These are phyloP conservation scores for Wickerhamiella hasegawae DNA, from an alignment of 805 yeast species.

Conservation along the genomic window DNA sequence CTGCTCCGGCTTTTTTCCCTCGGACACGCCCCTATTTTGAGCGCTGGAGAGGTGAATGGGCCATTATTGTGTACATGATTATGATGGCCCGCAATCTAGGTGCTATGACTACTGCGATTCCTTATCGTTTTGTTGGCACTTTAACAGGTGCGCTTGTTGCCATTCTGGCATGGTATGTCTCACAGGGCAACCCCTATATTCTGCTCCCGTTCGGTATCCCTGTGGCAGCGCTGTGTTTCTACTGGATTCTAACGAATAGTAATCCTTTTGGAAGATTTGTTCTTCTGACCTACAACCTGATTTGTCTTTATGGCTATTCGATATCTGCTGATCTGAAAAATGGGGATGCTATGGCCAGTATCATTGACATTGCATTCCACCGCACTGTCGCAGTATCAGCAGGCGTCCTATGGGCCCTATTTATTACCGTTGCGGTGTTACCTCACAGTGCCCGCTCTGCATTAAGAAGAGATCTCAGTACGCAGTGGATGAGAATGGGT, in stretches of 20 bases:
- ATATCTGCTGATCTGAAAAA: slow-evolving; percentile 40
- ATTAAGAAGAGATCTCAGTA: slow-evolving; percentile 45
- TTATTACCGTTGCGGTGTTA: slow-evolving; percentile 45
- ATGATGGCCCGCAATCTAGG: slow-evolving; percentile 78
- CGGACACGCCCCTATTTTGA: slow-evolving; percentile 36
- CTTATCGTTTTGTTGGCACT: slow-evolving; percentile 44
- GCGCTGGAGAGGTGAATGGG: slow-evolving; percentile 73
- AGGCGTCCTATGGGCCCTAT: slow-evolving; percentile 65
- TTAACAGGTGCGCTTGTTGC: slow-evolving; percentile 55
- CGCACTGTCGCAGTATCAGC: slow-evolving; percentile 54
- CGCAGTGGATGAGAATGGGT: slow-evolving; percentile 69
- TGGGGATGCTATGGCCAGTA: slow-evolving; percentile 44
- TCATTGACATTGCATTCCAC: slow-evolving; percentile 67
- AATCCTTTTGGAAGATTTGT: slow-evolving; percentile 34
- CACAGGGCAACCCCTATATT: slow-evolving; percentile 37
- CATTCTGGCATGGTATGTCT: slow-evolving; percentile 38
- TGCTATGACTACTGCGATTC: slow-evolving; percentile 60
- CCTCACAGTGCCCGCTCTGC: slow-evolving; percentile 67
- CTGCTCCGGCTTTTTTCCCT: slow-evolving; percentile 51
- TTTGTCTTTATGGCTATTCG: slow-evolving; percentile 61
- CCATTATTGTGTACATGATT: slow-evolving; percentile 61
- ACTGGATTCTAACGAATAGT: slow-evolving; percentile 36
- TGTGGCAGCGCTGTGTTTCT: slow-evolving; percentile 27
- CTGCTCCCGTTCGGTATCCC: slow-evolving; percentile 34
- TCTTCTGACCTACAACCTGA: slow-evolving; percentile 58